These are phyloP conservation scores for Candida smagusa DNA, from an alignment of 1,139 yeast genomes.

Conservation along the genomic window DNA sequence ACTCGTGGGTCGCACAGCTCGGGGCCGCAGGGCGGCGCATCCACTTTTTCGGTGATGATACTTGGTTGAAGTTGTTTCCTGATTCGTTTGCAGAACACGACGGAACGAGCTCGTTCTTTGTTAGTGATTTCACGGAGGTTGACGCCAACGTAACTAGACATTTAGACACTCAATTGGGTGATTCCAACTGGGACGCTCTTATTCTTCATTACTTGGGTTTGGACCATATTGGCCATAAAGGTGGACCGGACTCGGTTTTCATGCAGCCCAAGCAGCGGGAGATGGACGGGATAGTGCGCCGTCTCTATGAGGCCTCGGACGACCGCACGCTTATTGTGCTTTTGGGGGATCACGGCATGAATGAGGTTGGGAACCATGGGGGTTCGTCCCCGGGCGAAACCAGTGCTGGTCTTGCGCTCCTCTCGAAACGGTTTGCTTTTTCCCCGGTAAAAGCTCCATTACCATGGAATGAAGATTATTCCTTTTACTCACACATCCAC, in stretches of 20 bases:
- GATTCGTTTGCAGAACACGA: slow-evolving; percentile 59
- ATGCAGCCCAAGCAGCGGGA: slow-evolving; percentile 83
- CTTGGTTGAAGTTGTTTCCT: slow-evolving; percentile 86
- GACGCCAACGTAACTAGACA: slow-evolving; percentile 93
- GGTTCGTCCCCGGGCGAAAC: slow-evolving; percentile 93
- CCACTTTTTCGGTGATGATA: slow-evolving; percentile 94
- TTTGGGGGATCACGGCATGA: slow-evolving; percentile 97
- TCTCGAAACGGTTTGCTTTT: slow-evolving; percentile 55
- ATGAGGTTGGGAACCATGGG: slow-evolving; percentile 91
- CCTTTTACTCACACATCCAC: slow-evolving; percentile 53
- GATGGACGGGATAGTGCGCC: slow-evolving; percentile 68
- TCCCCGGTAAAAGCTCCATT: slow-evolving; percentile 36
- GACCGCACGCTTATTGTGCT: slow-evolving; percentile 63
- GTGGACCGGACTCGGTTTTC: slow-evolving; percentile 77
- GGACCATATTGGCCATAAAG: slow-evolving; percentile 97
- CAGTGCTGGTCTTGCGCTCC: slow-evolving; percentile 71
- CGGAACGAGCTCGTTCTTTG: slow-evolving; percentile 93
- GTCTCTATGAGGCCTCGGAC: slow-evolving; percentile 43
- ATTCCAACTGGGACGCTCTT: slow-evolving; percentile 70
- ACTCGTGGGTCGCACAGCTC: slow-evolving; percentile 84
- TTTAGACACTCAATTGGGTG: slow-evolving; percentile 50
- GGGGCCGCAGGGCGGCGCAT: slow-evolving; percentile 39
- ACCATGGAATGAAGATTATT: slow-evolving; percentile 36
- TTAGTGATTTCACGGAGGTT: slow-evolving; percentile 90
- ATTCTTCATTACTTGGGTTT: slow-evolving; percentile 89